A percentile compares a stretch with the other conserved stretches of the same genome.
Conservation (phyloP, 148 eudicot genomes). For the Cornus kousa region DNA sequence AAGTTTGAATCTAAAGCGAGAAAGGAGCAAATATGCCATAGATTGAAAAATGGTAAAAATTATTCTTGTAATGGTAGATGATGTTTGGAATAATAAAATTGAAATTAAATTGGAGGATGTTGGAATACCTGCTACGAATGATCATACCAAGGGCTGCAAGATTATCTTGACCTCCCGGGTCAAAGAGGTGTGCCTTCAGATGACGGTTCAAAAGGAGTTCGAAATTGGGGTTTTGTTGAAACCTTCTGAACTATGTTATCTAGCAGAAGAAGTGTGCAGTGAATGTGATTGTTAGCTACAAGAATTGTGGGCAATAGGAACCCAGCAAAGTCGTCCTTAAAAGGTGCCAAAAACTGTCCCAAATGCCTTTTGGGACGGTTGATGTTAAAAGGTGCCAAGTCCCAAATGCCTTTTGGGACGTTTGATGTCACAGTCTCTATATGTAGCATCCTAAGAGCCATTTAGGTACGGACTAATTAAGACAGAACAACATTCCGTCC, state of each 20-base stretch:
- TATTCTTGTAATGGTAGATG: slow-evolving; percentile 14
- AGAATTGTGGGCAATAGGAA: no score
- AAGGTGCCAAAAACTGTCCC: no score
- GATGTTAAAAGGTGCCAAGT: no score
- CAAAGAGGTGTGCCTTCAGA: neutral
- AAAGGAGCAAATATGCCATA: neutral
- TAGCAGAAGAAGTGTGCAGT: neutral
- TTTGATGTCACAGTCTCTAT: no score
- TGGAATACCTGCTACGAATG: slow-evolving; percentile 4
- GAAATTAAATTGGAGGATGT: neutral
- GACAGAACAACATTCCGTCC: no score
- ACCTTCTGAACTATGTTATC: neutral
- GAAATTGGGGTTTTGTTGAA: neutral
- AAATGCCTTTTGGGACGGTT: no score
- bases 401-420: no score
- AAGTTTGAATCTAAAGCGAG: neutral
- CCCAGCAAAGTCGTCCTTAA: no score
- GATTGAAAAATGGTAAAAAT: neutral
- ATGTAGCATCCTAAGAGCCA: no score
- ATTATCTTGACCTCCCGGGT: slow-evolving; percentile 15
- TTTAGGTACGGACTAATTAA: no score
- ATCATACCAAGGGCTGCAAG: neutral
- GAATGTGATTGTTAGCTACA: slow-evolving; percentile 15
- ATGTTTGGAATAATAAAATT: slow-evolving; percentile 12
- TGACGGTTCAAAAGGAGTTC: neutral